Conservation (phyloP, 805 yeast species). For the Diddensiella santjacobensis region DNA sequence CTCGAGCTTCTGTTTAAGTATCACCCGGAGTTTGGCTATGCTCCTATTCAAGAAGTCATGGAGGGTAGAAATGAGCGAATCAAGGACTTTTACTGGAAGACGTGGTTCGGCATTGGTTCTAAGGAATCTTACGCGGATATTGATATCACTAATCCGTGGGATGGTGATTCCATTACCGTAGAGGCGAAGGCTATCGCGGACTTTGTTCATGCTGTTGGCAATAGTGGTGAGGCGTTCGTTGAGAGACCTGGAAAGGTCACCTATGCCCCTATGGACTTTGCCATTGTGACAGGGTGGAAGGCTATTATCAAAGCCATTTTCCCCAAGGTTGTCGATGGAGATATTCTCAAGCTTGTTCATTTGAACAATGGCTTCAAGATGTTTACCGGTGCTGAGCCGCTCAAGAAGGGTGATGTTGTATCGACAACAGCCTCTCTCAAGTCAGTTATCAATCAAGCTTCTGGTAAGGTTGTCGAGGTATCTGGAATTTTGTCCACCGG, state of each 20-base stretch:
- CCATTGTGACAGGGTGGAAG: slow-evolving; percentile 97
- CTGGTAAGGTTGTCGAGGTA: slow-evolving; percentile 95
- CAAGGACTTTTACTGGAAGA: slow-evolving; percentile 94
- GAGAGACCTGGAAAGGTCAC: slow-evolving; percentile 70
- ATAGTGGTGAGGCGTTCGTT: slow-evolving; percentile 94
- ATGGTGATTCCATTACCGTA: slow-evolving; percentile 65
- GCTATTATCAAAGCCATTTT: slow-evolving; percentile 97
- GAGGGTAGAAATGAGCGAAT: slow-evolving; percentile 88
- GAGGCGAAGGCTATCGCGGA: slow-evolving; percentile 78
- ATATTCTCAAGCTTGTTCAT: slow-evolving; percentile 88
- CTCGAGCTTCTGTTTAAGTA: slow-evolving; percentile 75
- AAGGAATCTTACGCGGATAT: slow-evolving; percentile 50
- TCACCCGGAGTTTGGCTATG: slow-evolving; percentile 85
- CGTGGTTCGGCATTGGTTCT: slow-evolving; percentile 78
- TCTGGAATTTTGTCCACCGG: slow-evolving; percentile 72
- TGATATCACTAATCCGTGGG: slow-evolving; percentile 65
- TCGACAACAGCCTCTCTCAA: slow-evolving; percentile 77
- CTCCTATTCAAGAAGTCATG: slow-evolving; percentile 89
- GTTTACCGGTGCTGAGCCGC: slow-evolving; percentile 87
- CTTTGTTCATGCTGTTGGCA: slow-evolving; percentile 95
- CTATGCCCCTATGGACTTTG: slow-evolving; percentile 98
- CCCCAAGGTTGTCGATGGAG: slow-evolving; percentile 96
- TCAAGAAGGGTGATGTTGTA: slow-evolving; percentile 83
- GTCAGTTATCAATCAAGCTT: slow-evolving; percentile 84
- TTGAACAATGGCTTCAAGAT: slow-evolving; percentile 90